Evolutionary conservation across 306 rosid genomes (phyloP).

Genomic region (Begonia loranthoides): DNA sequence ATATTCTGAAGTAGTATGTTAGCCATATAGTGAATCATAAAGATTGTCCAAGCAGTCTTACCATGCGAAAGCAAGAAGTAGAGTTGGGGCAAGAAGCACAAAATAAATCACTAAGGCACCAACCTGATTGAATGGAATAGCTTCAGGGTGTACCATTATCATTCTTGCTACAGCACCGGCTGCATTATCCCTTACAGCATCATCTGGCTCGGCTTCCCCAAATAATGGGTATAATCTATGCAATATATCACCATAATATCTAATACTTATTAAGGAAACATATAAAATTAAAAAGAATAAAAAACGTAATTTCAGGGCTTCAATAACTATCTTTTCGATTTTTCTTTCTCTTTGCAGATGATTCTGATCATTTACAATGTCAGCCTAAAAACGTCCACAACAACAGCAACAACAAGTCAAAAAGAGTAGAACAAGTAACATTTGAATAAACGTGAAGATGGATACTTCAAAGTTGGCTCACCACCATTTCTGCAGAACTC

Average conservation of each 20-base stretch:
- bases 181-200: constrained; percentile 95
- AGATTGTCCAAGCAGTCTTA: no score
- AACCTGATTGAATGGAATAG: constrained; percentile 88
- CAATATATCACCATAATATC: constrained; percentile 68
- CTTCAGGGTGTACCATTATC: constrained; percentile 96
- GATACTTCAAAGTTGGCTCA: constrained; percentile 77
- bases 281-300: background rate
- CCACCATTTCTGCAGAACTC: constrained; percentile 93
- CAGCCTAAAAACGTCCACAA: no score
- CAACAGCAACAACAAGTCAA: no score
- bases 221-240: constrained; percentile 83
- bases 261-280: constrained; percentile 25
- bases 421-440: no score
- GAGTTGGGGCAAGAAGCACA: background rate
- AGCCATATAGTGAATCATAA: background rate
- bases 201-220: constrained; percentile 91
- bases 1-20: background rate
- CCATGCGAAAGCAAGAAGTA: background rate
- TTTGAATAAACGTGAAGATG: constrained; percentile 13
- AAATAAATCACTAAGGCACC: constrained; percentile 6
- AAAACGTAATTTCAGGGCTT: no score
- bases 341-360: no score
- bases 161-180: constrained; percentile 99
- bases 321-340: no score
- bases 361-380: no score